Percentiles rank a stretch among this genome's conserved stretches.
phyloP scores from a whole-genome alignment of 768 basidiomycete species.

The Tubosaeta sp. region DNA sequence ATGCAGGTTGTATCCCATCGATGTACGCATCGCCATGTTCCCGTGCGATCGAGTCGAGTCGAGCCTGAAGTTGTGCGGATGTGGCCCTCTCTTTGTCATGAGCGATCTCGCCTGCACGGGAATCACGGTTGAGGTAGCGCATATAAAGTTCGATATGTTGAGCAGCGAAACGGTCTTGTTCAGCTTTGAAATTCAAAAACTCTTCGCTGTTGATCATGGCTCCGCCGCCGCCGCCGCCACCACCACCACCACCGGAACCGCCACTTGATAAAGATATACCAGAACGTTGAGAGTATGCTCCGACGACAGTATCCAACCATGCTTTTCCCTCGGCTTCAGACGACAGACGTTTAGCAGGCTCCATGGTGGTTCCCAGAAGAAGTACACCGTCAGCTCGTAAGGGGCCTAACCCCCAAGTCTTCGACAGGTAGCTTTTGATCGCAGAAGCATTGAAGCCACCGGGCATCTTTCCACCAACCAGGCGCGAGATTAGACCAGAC shows the following conservation, averaged over 20 bases:
- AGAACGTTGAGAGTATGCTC: slow-evolving; percentile 80
- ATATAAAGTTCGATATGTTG: slow-evolving; percentile 96
- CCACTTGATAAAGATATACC: slow-evolving; percentile 80
- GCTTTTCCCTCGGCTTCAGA: slow-evolving; percentile 90
- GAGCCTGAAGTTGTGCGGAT: slow-evolving; percentile 67
- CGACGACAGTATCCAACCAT: slow-evolving; percentile 86
- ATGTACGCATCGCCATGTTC: slow-evolving; percentile 95
- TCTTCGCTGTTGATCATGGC: slow-evolving; percentile 96
- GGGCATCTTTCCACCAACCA: slow-evolving; percentile 96
- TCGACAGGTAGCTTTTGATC: slow-evolving; percentile 84
- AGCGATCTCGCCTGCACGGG: slow-evolving; percentile 86
- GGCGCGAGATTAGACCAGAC: slow-evolving; percentile 81
- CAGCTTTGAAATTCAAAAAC: slow-evolving; percentile 92
- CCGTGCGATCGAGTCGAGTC: slow-evolving; percentile 79
- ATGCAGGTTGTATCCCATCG: slow-evolving; percentile 91
- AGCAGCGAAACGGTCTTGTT: slow-evolving; percentile 87
- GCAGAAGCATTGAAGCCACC: slow-evolving; percentile 95
- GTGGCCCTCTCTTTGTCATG: slow-evolving; percentile 84
- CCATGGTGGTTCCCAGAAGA: slow-evolving; percentile 85
- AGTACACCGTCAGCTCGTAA: slow-evolving; percentile 87
- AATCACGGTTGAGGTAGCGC: slow-evolving; percentile 93
- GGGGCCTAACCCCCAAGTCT: slow-evolving; percentile 94
- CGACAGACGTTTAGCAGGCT: slow-evolving; percentile 89
- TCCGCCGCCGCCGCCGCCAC: slow-evolving; percentile 63
- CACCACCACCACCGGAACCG: slow-evolving; percentile 56